Percentiles rank a stretch among this genome's conserved stretches.
These are phyloP conservation scores for Chlorella sorokiniana DNA, from an alignment of 139 green algal species.

Conservation along the genomic window DNA sequence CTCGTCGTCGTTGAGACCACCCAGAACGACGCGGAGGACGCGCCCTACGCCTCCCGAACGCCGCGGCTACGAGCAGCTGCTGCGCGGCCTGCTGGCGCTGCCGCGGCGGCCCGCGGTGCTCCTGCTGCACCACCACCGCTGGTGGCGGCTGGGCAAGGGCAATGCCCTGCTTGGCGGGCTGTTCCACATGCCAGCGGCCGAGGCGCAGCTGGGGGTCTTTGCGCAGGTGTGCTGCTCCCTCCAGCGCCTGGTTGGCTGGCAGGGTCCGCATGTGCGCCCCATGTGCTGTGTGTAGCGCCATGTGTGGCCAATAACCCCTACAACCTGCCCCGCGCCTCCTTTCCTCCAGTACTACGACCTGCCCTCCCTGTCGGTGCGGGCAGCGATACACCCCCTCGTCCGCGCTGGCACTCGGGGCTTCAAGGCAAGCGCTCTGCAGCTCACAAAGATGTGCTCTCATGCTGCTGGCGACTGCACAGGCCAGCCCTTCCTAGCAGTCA, in stretches of 20 bases:
- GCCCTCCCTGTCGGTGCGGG: neutral
- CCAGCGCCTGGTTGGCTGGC: too few relatives aligned
- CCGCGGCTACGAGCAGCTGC: neutral
- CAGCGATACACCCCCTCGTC: neutral
- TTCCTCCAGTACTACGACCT: constrained; percentile 28
- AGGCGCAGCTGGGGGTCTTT: neutral
- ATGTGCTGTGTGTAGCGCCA: too few relatives aligned
- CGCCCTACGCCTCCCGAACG: too few relatives aligned
- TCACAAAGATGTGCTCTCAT: neutral
- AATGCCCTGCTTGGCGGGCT: neutral
- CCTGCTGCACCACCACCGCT: neutral
- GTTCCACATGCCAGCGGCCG: neutral
- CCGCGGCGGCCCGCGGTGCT: neutral
- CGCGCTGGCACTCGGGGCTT: neutral
- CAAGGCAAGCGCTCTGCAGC: neutral
- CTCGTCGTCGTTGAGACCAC: too few relatives aligned
- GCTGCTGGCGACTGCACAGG: neutral
- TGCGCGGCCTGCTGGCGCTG: neutral
- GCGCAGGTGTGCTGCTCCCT: neutral
- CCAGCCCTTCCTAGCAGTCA: neutral
- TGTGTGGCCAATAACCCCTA: too few relatives aligned
- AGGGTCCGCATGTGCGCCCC: too few relatives aligned
- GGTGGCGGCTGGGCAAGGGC: neutral
- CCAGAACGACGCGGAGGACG: too few relatives aligned
- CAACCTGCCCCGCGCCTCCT: too few relatives aligned